Conservation (phyloP, 2,329 filamentous ascomycete species). For the Fusarium tanahbumbuense region DNA sequence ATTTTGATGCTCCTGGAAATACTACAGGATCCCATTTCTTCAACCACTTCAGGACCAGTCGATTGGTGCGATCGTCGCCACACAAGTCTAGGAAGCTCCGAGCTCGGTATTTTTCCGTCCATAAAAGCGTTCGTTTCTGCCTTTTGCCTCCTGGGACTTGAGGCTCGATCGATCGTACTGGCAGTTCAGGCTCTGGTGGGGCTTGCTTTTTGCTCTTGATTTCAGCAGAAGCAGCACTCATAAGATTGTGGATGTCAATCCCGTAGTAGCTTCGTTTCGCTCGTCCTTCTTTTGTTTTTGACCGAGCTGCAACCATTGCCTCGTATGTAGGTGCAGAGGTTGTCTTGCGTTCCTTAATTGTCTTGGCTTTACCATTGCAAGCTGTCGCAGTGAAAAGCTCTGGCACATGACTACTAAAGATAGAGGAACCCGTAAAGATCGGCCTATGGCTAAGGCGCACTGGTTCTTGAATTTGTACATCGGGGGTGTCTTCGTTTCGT, state of each 20-base stretch:
- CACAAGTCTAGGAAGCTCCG: slow-evolving; percentile 92
- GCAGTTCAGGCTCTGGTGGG: slow-evolving; percentile 46
- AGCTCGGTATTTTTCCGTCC: slow-evolving; percentile 98
- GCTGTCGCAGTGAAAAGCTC: slow-evolving; percentile 60
- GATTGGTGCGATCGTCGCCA: slow-evolving; percentile 93
- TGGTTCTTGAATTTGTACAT: slow-evolving; percentile 18
- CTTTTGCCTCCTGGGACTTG: slow-evolving; percentile 50
- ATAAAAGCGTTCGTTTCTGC: slow-evolving; percentile 71
- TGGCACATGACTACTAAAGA: slow-evolving; percentile 43
- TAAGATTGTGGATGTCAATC: slow-evolving; percentile 86
- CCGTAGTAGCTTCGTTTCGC: slow-evolving; percentile 87
- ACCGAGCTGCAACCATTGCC: slow-evolving; percentile 74
- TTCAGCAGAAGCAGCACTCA: slow-evolving; percentile 77
- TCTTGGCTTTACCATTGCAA: slow-evolving; percentile 67
- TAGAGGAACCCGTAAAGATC: slow-evolving; percentile 46
- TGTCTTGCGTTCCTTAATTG: slow-evolving; percentile 66
- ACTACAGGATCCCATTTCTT: slow-evolving; percentile 95
- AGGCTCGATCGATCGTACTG: slow-evolving; percentile 59
- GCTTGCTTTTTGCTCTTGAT: slow-evolving; percentile 54
- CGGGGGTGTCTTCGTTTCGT: slow-evolving; percentile 1
- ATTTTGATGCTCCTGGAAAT: slow-evolving; percentile 79
- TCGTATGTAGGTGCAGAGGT: slow-evolving; percentile 68
- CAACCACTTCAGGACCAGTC: slow-evolving; percentile 89
- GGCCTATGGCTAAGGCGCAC: slow-evolving; percentile 39
- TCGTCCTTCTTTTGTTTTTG: slow-evolving; percentile 72